phyloP scores from a whole-genome alignment of 1,284 basidiomycete species.

The Porogramme epimiltina region DNA sequence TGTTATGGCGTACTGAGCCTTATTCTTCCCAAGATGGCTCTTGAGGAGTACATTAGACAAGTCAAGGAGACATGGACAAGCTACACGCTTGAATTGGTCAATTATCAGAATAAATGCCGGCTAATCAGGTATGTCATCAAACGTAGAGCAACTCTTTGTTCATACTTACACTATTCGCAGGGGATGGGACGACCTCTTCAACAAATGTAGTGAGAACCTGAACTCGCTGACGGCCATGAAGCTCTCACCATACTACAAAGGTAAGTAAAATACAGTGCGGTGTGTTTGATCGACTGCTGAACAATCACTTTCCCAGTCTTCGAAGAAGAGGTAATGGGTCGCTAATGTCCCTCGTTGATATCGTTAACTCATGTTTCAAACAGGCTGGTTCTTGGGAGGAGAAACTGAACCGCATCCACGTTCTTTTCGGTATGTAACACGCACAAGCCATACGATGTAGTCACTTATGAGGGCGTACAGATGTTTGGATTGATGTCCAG shows the following conservation, averaged over 20 bases:
- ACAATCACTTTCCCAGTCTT: slow-evolving; percentile 59
- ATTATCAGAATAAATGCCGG: slow-evolving; percentile 98
- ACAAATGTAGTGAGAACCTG: slow-evolving; percentile 94
- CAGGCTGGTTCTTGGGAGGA: slow-evolving; percentile 91
- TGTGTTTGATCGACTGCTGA: neutral
- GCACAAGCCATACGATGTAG: neutral
- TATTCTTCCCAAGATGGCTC: slow-evolving; percentile 70
- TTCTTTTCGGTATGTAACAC: slow-evolving; percentile 79
- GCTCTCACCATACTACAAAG: slow-evolving; percentile 95
- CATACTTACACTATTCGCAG: slow-evolving; percentile 38
- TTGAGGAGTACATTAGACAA: slow-evolving; percentile 93
- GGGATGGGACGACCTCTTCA: slow-evolving; percentile 98
- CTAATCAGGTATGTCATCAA: slow-evolving; percentile 72
- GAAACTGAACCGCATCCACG: slow-evolving; percentile 92
- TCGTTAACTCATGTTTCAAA: slow-evolving; percentile 15
- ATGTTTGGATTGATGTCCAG: slow-evolving; percentile 99
- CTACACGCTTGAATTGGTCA: slow-evolving; percentile 94
- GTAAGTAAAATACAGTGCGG: slow-evolving; percentile 37
- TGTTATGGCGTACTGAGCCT: neutral
- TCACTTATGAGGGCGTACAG: slow-evolving; percentile 40
- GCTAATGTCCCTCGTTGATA: neutral
- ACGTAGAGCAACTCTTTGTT: neutral
- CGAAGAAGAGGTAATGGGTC: slow-evolving; percentile 75
- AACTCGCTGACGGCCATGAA: slow-evolving; percentile 98
- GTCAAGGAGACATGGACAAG: slow-evolving; percentile 97